These are phyloP conservation scores for Mortierella sp. DNA, from an alignment of 371 early-diverging fungal species.

Conservation along the genomic window DNA sequence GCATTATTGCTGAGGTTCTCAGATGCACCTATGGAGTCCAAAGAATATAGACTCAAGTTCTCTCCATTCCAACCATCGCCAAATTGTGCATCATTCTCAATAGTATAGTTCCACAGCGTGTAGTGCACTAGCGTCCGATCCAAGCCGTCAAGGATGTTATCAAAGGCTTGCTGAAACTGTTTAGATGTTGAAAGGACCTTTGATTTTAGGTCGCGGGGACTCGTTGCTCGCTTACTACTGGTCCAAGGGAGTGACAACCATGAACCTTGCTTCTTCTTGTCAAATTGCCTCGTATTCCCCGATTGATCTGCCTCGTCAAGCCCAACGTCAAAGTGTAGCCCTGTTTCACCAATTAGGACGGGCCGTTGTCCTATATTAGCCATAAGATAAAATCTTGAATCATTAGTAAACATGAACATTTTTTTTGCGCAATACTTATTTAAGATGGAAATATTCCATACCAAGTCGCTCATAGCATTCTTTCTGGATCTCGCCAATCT, in stretches of 20 bases:
- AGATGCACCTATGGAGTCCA: neutral
- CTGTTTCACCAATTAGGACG: conserved; percentile 77
- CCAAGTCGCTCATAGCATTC: conserved; percentile 66
- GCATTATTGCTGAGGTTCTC: neutral
- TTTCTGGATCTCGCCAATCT: conserved; percentile 62
- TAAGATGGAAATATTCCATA: too few relatives aligned
- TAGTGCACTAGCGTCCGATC: conserved; percentile 70
- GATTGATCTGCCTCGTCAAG: conserved; percentile 59
- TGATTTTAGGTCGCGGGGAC: neutral
- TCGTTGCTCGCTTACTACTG: neutral
- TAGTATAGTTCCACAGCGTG: conserved; percentile 77
- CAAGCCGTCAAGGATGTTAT: conserved; percentile 73
- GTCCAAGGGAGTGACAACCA: neutral
- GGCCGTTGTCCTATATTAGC: conserved; percentile 57
- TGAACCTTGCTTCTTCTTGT: neutral
- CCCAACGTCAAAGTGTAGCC: conserved; percentile 75
- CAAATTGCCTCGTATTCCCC: conserved; percentile 16
- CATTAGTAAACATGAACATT: neutral
- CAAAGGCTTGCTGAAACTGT: conserved; percentile 62
- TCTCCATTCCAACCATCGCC: conserved; percentile 85
- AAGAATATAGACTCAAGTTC: conserved; percentile 65
- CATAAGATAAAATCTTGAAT: neutral
- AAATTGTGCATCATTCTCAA: conserved; percentile 66
- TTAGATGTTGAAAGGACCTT: conserved; percentile 31
- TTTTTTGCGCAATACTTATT: conserved; percentile 14